Percentiles rank a stretch among this genome's conserved stretches.
Evolutionary conservation across 441 rosid genomes (phyloP).

Genomic region (Erodium moschatum): DNA sequence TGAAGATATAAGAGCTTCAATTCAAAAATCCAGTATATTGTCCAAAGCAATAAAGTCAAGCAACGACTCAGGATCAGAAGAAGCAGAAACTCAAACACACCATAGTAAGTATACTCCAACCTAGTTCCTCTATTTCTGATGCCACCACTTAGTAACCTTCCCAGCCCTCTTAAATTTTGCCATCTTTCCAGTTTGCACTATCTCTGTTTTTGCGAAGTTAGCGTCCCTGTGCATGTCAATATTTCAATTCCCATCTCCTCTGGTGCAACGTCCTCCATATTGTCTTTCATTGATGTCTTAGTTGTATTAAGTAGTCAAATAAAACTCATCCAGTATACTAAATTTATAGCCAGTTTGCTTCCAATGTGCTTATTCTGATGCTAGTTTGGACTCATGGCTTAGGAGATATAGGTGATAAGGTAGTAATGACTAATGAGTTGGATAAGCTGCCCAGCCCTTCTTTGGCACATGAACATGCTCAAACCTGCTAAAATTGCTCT

Average conservation of each 20-base stretch:
- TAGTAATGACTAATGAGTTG: constrained; percentile 2
- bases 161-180: neutral
- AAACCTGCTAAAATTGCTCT: neutral
- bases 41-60: constrained; percentile 28
- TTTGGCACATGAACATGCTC: neutral
- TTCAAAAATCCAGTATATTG: constrained; percentile 47
- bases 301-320: neutral
- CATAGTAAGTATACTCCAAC: constrained; percentile 40
- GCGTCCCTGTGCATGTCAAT: neutral
- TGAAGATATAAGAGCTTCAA: constrained; percentile 71
- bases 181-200: neutral
- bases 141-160: neutral
- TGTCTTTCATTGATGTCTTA: neutral
- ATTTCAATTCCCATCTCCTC: neutral
- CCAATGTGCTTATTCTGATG: neutral
- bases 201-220: constrained; percentile 1
- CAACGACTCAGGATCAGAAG: constrained; percentile 24
- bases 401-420: constrained; percentile 1
- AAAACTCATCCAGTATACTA: neutral
- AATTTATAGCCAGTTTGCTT: constrained; percentile 3
- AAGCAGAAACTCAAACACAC: constrained; percentile 21
- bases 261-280: neutral
- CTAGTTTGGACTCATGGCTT: neutral
- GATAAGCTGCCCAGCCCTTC: constrained; percentile 3
- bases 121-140: constrained; percentile 4